Evolutionary conservation across 805 yeast genomes (phyloP).

Genomic region (Kazachstania viticola): DNA sequence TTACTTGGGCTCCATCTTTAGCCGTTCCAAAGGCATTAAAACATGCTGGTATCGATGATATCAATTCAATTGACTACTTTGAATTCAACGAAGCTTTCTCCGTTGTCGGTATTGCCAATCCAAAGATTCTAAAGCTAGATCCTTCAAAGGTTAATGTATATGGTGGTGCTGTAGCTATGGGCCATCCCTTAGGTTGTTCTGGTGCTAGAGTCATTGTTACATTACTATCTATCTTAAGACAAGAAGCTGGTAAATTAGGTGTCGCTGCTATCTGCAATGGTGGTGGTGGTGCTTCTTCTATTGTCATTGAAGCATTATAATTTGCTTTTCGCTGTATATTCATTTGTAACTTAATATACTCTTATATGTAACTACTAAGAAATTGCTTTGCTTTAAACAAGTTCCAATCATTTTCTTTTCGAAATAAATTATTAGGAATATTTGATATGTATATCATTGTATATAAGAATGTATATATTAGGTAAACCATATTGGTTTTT

Average conservation of each 20-base stretch:
- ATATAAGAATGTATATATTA: no score
- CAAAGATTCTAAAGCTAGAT: conserved; percentile 54
- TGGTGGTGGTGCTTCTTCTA: conserved; percentile 97
- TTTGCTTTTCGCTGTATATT: conserved; percentile 1
- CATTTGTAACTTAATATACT: no score
- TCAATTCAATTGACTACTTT: conserved; percentile 70
- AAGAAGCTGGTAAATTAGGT: conserved; percentile 83
- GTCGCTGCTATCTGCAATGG: conserved; percentile 97
- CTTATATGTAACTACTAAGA: no score
- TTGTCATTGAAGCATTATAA: conserved; percentile 62
- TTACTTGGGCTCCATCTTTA: conserved; percentile 90
- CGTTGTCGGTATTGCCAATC: conserved; percentile 88
- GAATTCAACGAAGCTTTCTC: conserved; percentile 98
- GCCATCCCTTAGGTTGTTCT: conserved; percentile 93
- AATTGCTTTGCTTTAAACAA: no score
- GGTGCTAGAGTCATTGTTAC: conserved; percentile 93
- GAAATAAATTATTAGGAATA: no score
- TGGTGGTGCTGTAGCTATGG: conserved; percentile 95
- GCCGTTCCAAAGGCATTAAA: conserved; percentile 94
- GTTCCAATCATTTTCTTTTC: no score
- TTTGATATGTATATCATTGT: no score
- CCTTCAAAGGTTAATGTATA: conserved; percentile 62
- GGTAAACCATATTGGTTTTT: no score
- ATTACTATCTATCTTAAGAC: conserved; percentile 62
- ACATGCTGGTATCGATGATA: conserved; percentile 53